Percentiles rank a stretch among this genome's conserved stretches.
Evolutionary conservation across 2,329 filamentous ascomycete species (phyloP).

Genomic region (Nemania sp.): DNA sequence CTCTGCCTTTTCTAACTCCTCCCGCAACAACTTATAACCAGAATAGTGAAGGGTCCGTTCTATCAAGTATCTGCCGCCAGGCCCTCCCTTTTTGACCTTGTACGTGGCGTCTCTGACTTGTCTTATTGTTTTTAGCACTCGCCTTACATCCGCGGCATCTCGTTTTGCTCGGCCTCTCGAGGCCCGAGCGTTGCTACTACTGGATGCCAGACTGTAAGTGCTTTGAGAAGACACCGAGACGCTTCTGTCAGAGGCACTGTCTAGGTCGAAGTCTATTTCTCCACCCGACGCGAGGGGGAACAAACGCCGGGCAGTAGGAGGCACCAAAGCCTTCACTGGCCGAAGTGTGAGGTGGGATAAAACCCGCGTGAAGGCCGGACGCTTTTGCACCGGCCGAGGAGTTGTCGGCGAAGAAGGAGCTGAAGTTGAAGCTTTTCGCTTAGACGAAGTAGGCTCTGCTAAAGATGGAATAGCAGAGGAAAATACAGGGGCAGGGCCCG

Average conservation of each 20-base stretch:
- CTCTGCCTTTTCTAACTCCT: constrained; percentile 18
- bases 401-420: constrained; percentile 11
- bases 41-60: constrained; percentile 17
- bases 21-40: constrained; percentile 19
- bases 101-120: constrained; percentile 10
- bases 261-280: not conserved
- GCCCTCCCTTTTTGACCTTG: constrained; percentile 11
- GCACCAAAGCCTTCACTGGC: not conserved
- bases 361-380: not conserved
- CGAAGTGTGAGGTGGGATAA: not conserved
- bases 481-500: not conserved
- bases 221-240: constrained; percentile 17
- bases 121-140: constrained; percentile 26
- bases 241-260: constrained; percentile 14
- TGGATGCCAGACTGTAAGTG: constrained; percentile 6
- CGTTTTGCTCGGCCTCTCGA: not conserved
- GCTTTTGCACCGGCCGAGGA: not conserved
- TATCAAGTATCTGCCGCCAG: constrained; percentile 22
- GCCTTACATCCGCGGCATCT: constrained; percentile 11
- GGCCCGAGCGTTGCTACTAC: not conserved
- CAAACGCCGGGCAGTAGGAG: not conserved
- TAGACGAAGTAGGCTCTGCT: not conserved
- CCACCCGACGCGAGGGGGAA: not conserved
- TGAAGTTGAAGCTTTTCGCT: constrained; percentile 13
- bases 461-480: not conserved